Percentiles rank a stretch among this genome's conserved stretches.
These are phyloP conservation scores for Gnaphalium uliginosum DNA, from an alignment of 129 eudicot species.

Conservation along the genomic window DNA sequence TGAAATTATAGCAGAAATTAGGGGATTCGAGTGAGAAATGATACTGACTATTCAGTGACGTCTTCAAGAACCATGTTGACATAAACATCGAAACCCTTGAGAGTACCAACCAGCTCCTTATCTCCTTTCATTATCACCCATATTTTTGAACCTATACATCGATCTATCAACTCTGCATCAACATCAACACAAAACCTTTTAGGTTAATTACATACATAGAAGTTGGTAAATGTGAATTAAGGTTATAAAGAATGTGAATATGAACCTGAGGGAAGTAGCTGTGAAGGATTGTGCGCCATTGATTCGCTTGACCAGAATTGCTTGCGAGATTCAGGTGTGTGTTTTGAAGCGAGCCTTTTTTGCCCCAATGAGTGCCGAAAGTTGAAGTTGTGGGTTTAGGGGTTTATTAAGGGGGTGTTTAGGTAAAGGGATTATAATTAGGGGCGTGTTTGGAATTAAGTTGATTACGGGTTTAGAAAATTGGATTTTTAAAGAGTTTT, in stretches of 20 bases:
- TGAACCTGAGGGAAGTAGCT: slow-evolving; percentile 86
- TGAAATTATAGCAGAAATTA: not conserved
- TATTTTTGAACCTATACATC: slow-evolving; percentile 91
- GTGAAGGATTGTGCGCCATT: slow-evolving; percentile 90
- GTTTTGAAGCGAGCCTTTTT: not conserved
- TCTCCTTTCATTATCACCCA: slow-evolving; percentile 99
- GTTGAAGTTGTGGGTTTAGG: slow-evolving; percentile 10
- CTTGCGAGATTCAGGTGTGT: not conserved
- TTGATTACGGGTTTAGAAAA: too few species aligned
- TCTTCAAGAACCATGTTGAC: slow-evolving; percentile 99
- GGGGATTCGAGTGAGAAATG: not conserved
- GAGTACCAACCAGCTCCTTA: slow-evolving; percentile 94
- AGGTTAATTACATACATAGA: too few species aligned
- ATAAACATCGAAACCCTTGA: slow-evolving; percentile 90
- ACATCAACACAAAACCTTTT: not conserved
- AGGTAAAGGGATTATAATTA: not conserved
- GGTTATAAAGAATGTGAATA: not conserved
- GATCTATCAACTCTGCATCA: slow-evolving; percentile 81
- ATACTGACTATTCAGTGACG: slow-evolving; percentile 88
- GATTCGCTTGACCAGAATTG: slow-evolving; percentile 24
- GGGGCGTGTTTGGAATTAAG: too few species aligned
- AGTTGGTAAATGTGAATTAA: too few species aligned
- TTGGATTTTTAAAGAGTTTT: too few species aligned
- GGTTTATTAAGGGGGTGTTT: not conserved
- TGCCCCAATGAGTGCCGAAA: not conserved